A percentile compares a stretch with the other conserved stretches of the same genome.
These are phyloP conservation scores for Tuber magnatum DNA, from an alignment of 495 filamentous ascomycete genomes.

Conservation along the genomic window DNA sequence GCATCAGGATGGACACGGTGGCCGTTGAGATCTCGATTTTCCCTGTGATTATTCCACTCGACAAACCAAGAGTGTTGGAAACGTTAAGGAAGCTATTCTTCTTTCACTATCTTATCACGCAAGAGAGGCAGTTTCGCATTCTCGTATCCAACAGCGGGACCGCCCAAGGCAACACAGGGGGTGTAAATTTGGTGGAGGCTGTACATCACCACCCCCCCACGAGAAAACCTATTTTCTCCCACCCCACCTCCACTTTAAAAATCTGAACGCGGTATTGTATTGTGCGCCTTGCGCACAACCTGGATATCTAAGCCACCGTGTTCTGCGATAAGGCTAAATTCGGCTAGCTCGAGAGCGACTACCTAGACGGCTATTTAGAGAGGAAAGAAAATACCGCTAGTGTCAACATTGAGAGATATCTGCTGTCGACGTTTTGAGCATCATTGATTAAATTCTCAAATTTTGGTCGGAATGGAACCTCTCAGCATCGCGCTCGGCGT, in stretches of 20 bases:
- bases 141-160: not conserved
- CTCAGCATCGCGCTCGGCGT: not conserved
- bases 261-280: not conserved
- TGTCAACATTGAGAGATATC: not conserved
- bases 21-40: not conserved
- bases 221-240: no score
- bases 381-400: not conserved
- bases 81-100: no score
- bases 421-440: not conserved
- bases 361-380: not conserved
- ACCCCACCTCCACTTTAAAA: not conserved
- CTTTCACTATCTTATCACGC: not conserved
- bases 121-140: not conserved
- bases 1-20: not conserved
- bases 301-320: not conserved
- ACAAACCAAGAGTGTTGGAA: not conserved
- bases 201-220: not conserved
- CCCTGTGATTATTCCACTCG: not conserved
- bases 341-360: not conserved
- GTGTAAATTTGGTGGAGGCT: not conserved
- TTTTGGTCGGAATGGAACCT: not conserved
- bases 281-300: not conserved
- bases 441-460: not conserved
- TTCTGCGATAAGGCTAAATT: not conserved
- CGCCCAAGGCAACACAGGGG: not conserved